Base-by-base conservation (phyloP, 1,284 basidiomycete genomes). In the Xanthoconium separans region DNA sequence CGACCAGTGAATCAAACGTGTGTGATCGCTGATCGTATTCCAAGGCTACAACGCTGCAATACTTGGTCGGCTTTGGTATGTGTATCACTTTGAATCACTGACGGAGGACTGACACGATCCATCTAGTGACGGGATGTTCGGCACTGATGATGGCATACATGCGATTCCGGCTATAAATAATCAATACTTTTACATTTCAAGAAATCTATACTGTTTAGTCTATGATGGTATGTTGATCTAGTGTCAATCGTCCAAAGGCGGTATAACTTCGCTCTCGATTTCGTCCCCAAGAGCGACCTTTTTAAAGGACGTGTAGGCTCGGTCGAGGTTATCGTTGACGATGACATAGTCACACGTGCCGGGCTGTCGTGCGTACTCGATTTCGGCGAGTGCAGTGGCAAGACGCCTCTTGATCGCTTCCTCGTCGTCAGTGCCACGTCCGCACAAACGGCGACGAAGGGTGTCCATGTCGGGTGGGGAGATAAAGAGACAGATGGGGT, bases 401-500 rank as follows among this genome's bases (percentile, higher is more conserved):
- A 99, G 80, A 6, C 96, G 84, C 64, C 88, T 88, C 53, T 82
- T 73, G 24, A 96, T 81, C 13, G 86, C 83, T 2, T 82, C 82
- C 13, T 87, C 84, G 6, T 84, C 83, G 70, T 99, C 96, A 11
- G 97, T 98, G 1, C 92, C 94, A 6, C 96, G 85, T 0, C 83
- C 80, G 34, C 79, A 77, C 9, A 99, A 80, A 40, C 97, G 87
- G 8, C 73, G 58, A 34, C 83, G 82, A 36, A 98, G 83, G 13
- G 75, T 75, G 9, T 77, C 42, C 65, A 97, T 76, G 10, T 85
- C 83, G 0, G 96, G 97, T 0, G 96, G 96, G 0, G 93, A 87
- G 65, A 99, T 84, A 75, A 99, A 99, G 62, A 98, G 82, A 74
- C 89, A 98, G 58, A 98, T 81, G 8, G 95, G 92, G 64, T 91